phyloP scores from a whole-genome alignment of 805 yeast species.

The Candida nanaspora region DNA sequence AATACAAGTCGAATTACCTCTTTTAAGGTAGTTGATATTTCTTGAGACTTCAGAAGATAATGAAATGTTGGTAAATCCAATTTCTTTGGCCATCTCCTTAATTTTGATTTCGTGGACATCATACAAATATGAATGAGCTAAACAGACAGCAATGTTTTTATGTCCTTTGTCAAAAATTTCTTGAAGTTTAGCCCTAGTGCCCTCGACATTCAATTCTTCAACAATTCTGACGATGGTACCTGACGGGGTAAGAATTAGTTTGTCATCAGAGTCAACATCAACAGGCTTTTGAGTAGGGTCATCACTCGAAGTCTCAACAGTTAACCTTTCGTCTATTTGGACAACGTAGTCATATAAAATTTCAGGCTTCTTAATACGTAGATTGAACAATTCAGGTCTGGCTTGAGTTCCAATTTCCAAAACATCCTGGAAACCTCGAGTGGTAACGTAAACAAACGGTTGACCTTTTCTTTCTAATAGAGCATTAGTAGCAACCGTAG shows the following conservation, averaged over 20 bases:
- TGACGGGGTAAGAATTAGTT: conserved; percentile 3
- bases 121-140: conserved; percentile 29
- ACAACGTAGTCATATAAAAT: conserved; percentile 11
- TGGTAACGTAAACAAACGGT: conserved; percentile 15
- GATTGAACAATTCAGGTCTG: conserved; percentile 16
- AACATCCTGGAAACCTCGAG: conserved; percentile 24
- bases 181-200: conserved; percentile 12
- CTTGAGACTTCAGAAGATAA: conserved; percentile 29
- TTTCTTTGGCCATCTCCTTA: conserved; percentile 25
- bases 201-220: conserved; percentile 15
- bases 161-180: conserved; percentile 14
- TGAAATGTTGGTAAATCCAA: conserved; percentile 35
- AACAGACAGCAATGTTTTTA: conserved; percentile 24
- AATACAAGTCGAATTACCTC: conserved; percentile 33
- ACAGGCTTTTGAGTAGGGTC: conserved; percentile 14
- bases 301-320: conserved; percentile 18
- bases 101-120: conserved; percentile 31
- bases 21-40: conserved; percentile 27
- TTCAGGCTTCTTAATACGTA: conserved; percentile 11
- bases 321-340: conserved; percentile 14
- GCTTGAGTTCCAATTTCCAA: conserved; percentile 26
- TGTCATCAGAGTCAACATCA: conserved; percentile 15
- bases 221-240: conserved; percentile 16
- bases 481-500: conserved; percentile 21
- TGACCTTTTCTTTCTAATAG: conserved; percentile 16